phyloP scores from a whole-genome alignment of 2,329 filamentous ascomycete genomes.

The Corinectria fuckeliana region DNA sequence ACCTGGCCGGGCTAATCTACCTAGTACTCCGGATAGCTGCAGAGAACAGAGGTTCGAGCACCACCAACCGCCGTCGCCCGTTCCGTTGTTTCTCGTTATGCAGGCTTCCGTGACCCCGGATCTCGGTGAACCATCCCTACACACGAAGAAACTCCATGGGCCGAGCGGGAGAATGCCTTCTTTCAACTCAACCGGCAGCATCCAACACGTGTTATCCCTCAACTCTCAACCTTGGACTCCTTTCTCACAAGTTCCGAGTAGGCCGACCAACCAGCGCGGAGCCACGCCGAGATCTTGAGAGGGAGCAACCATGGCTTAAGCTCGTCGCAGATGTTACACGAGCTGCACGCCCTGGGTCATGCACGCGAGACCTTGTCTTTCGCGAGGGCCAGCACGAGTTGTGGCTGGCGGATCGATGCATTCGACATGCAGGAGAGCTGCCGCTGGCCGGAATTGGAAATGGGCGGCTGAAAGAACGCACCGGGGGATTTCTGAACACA shows the following conservation, averaged over 20 bases:
- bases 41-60: neutral
- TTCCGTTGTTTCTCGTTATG: neutral
- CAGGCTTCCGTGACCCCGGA: neutral
- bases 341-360: conserved; percentile 25
- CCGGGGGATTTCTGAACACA: neutral
- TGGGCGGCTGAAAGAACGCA: neutral
- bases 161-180: neutral
- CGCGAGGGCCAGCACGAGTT: conserved; percentile 1
- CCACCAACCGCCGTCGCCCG: neutral
- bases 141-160: neutral
- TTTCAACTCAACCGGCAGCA: neutral
- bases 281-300: neutral
- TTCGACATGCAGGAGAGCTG: conserved; percentile 13
- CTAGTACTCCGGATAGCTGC: neutral
- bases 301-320: conserved; percentile 18
- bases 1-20: neutral
- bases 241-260: neutral
- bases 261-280: neutral
- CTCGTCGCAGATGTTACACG: conserved; percentile 24
- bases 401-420: conserved; percentile 15
- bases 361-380: conserved; percentile 31
- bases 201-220: neutral
- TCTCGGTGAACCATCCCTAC: neutral
- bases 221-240: neutral
- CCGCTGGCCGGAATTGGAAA: conserved; percentile 14